Evolutionary conservation across 2,329 filamentous ascomycete genomes (phyloP), one percentile per base, ranked within the genome.

Genomic region (Exophiala phaeomuriformis): DNA sequence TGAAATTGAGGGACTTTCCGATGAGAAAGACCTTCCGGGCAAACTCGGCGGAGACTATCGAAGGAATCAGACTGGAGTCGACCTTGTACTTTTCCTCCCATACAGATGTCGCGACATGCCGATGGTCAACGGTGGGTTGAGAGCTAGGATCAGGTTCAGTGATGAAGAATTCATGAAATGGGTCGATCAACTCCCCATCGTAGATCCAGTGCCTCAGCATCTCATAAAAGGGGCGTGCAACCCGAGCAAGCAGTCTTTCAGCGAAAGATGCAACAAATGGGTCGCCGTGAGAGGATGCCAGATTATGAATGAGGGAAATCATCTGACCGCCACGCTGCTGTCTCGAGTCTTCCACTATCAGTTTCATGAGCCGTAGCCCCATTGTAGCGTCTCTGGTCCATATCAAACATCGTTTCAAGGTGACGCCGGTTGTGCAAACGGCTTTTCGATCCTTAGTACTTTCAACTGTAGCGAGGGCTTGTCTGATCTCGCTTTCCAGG

Each of bases 41-140:
- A 71, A 98, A 96, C 57, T 95, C 90, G 42, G 86, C 79, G 0
- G 89, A 94, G 62, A 96, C 90, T 65, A 97, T 97, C 40, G 85
- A 90, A 0, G 93, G 93, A 28, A 96, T 84, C 86, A 96, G 93
- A 45, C 81, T 78, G 54, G 86, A 79, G 62, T 88, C 84, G 37
- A 96, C 77, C 65, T 88, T 86, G 71, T 95, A 98, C 68, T 97
- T 97, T 70, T 95, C 90, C 69, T 97, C 90, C 93, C 93, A 98
- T 1, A 97, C 90, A 61, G 90, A 96, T 36, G 86, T 90, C 10
- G 88, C 86, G 43, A 73, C 71, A 48, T 72, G 69, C 35, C 74
- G 67, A 30, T 72, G 73, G 61, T 76, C 73, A 30, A 69, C 64
- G 53, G 76, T 73, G 56, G 81, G 75, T 64, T 74, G 68, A 47